Conservation (phyloP, 129 eudicot genomes). For the Smallanthus sonchifolius region DNA sequence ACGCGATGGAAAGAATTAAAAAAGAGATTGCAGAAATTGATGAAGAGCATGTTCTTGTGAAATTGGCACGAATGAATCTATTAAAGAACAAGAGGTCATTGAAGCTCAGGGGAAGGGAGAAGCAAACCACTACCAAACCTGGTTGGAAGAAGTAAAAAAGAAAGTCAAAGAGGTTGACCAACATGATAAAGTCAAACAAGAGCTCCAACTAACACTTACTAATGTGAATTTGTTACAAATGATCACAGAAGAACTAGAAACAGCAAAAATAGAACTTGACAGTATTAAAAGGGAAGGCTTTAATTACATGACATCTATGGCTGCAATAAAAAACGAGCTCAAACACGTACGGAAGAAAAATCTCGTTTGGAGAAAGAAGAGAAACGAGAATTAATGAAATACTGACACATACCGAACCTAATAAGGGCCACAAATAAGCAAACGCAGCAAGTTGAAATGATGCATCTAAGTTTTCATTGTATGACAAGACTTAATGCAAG, state of each 20-base stretch:
- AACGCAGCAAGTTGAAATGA: too few species aligned
- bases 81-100: constrained; percentile 52
- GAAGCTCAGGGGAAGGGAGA: constrained; percentile 50
- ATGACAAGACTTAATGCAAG: too few species aligned
- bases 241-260: constrained; percentile 42
- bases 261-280: constrained; percentile 46
- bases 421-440: too few species aligned
- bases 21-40: constrained; percentile 61
- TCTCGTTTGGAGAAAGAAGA: constrained; percentile 42
- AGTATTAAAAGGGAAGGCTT: constrained; percentile 49
- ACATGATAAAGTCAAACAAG: constrained; percentile 39
- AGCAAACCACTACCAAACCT: constrained; percentile 25
- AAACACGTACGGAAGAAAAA: constrained; percentile 37
- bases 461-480: too few species aligned
- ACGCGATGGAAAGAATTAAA: constrained; percentile 41
- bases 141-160: constrained; percentile 43
- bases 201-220: constrained; percentile 34
- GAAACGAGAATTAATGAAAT: constrained; percentile 37
- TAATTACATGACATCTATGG: constrained; percentile 68
- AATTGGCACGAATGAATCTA: constrained; percentile 81
- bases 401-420: too few species aligned
- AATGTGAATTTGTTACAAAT: constrained; percentile 37
- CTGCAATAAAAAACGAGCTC: constrained; percentile 56
- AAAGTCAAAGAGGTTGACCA: constrained; percentile 37
- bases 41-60: constrained; percentile 80